Percentiles rank a stretch among this genome's conserved stretches.
These are phyloP conservation scores for Arachis stenosperma DNA, from an alignment of 306 rosid species.

Conservation along the genomic window DNA sequence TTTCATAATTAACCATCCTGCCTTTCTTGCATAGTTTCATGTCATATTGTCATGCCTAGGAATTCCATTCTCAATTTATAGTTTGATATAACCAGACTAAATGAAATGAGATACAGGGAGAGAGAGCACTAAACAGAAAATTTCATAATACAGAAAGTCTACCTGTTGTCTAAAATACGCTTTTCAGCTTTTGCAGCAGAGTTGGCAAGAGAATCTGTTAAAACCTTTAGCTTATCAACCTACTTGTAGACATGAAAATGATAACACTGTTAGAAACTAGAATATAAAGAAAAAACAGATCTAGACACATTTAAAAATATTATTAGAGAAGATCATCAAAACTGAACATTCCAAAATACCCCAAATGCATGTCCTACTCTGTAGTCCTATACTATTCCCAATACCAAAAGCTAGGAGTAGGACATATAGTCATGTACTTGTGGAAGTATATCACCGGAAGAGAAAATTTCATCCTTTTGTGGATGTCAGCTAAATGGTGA, in stretches of 20 bases:
- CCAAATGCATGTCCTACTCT: conserved; percentile 10
- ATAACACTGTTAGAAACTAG: conserved; percentile 15
- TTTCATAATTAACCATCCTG: too few species aligned
- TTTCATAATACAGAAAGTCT: conserved; percentile 23
- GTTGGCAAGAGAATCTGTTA: conserved; percentile 90
- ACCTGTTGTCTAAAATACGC: conserved; percentile 95
- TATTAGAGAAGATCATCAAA: conserved; percentile 1
- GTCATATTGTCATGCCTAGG: too few species aligned
- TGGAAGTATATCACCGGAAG: not conserved
- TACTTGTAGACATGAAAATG: conserved; percentile 38
- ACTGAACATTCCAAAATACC: conserved; percentile 25
- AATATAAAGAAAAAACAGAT: not conserved
- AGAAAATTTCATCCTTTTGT: not conserved
- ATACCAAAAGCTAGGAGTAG: conserved; percentile 19
- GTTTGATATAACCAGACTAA: too few species aligned
- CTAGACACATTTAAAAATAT: not conserved
- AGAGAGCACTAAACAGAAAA: conserved; percentile 15
- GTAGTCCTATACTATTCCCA: conserved; percentile 2
- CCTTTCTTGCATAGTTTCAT: too few species aligned
- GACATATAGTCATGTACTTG: conserved; percentile 20
- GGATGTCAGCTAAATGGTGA: conserved; percentile 28
- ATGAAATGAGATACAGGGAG: not conserved
- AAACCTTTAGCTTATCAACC: conserved; percentile 96
- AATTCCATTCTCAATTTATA: too few species aligned
- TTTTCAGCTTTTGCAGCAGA: conserved; percentile 91